A percentile compares a stretch with the other conserved stretches of the same genome.
phyloP scores from a whole-genome alignment of 2,329 filamentous ascomycete genomes.

The Aureobasidium sp. region DNA sequence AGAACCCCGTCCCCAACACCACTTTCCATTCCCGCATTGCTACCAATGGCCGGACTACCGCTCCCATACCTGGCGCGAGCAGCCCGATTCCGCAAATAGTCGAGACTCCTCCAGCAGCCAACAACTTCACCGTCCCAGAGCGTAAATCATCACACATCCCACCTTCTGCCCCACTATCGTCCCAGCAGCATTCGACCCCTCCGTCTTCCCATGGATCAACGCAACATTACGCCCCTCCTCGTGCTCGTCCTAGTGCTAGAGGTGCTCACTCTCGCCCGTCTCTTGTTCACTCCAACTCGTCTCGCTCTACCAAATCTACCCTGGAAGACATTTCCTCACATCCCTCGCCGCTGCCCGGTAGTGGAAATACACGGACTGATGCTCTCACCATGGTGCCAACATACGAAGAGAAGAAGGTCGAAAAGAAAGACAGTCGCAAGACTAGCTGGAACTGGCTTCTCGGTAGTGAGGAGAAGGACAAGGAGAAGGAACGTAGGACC shows the following conservation, averaged over 20 bases:
- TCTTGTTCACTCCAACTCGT: slow-evolving; percentile 29
- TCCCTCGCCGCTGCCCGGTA: slow-evolving; percentile 61
- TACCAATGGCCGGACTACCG: slow-evolving; percentile 47
- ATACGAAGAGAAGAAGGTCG: slow-evolving; percentile 62
- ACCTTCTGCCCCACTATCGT: not conserved
- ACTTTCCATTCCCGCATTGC: slow-evolving; percentile 48
- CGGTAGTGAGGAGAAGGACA: slow-evolving; percentile 54
- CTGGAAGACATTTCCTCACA: slow-evolving; percentile 57
- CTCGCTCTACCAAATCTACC: slow-evolving; percentile 24
- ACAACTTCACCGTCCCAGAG: slow-evolving; percentile 36
- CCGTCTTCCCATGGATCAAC: slow-evolving; percentile 22
- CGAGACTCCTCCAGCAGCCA: slow-evolving; percentile 46
- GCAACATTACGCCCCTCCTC: not conserved
- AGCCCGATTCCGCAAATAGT: slow-evolving; percentile 49
- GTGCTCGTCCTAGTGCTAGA: slow-evolving; percentile 20
- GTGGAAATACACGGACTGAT: slow-evolving; percentile 60
- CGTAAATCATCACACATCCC: slow-evolving; percentile 40
- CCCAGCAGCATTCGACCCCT: not conserved
- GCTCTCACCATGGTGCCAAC: slow-evolving; percentile 74
- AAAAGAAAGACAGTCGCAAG: slow-evolving; percentile 61
- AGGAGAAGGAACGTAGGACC: slow-evolving; percentile 24
- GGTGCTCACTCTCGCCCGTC: slow-evolving; percentile 22
- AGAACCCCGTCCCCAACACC: slow-evolving; percentile 28
- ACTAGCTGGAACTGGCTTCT: slow-evolving; percentile 83
- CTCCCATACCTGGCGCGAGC: slow-evolving; percentile 39